Percentiles rank a stretch among this genome's conserved stretches.
These are phyloP conservation scores for Diplodia intermedia DNA, from an alignment of 2,329 filamentous ascomycete species.

Conservation along the genomic window DNA sequence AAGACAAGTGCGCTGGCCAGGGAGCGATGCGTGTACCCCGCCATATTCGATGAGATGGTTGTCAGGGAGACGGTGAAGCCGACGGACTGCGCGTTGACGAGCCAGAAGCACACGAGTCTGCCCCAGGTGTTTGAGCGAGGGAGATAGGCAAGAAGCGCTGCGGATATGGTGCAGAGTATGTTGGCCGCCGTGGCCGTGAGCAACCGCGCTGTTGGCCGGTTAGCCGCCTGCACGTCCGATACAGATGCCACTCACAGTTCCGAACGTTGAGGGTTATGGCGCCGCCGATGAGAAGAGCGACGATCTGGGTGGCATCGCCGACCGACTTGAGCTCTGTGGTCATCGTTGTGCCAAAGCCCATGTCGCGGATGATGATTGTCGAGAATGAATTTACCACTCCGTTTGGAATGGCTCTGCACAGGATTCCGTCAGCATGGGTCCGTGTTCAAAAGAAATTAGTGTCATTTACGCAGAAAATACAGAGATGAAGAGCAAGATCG, in stretches of 20 bases:
- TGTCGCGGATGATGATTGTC: conserved; percentile 46
- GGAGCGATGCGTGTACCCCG: conserved; percentile 47
- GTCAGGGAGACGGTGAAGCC: conserved; percentile 48
- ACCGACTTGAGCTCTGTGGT: conserved; percentile 48
- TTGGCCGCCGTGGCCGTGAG: conserved; percentile 43
- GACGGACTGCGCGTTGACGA: conserved; percentile 49
- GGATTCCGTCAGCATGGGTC: too few relatives aligned
- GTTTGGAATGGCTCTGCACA: conserved; percentile 42
- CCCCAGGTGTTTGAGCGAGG: conserved; percentile 47
- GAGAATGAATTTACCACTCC: conserved; percentile 49
- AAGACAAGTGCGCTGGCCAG: conserved; percentile 48
- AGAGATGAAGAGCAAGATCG: conserved; percentile 16
- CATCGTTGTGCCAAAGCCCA: conserved; percentile 46
- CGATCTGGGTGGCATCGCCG: conserved; percentile 48
- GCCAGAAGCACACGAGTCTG: conserved; percentile 48
- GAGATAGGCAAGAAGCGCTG: conserved; percentile 47
- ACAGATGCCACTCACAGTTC: conserved; percentile 35
- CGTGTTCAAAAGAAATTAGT: not conserved
- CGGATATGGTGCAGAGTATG: conserved; percentile 46
- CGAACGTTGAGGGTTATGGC: conserved; percentile 47
- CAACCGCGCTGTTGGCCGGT: conserved; percentile 8
- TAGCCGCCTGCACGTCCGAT: not conserved
- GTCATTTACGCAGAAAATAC: not conserved
- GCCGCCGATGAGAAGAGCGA: conserved; percentile 48
- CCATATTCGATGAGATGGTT: conserved; percentile 49